Conservation (phyloP, 2,329 filamentous ascomycete species). For the Cylindrodendrum hubeiense region DNA sequence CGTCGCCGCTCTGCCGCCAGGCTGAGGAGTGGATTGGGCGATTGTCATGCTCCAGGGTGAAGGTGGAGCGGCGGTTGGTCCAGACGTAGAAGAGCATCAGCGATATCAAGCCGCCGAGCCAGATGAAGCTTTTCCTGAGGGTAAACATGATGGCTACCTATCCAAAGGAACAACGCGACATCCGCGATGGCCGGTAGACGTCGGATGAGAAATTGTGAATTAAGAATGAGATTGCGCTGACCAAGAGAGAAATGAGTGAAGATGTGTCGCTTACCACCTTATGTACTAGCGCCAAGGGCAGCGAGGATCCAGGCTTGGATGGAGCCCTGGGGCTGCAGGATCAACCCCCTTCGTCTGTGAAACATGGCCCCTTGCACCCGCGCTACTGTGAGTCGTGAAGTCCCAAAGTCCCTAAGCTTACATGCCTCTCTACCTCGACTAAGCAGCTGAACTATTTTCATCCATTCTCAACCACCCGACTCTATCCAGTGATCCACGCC, state of each 20-base stretch:
- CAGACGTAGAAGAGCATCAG: constrained; percentile 39
- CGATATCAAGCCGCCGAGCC: constrained; percentile 35
- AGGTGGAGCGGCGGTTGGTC: constrained; percentile 30
- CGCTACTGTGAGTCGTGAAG: too few relatives aligned
- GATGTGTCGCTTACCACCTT: not conserved
- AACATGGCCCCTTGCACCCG: too few relatives aligned
- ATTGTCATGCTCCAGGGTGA: constrained; percentile 32
- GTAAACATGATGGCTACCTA: constrained; percentile 36
- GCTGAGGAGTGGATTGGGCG: constrained; percentile 37
- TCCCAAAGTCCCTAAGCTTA: too few relatives aligned
- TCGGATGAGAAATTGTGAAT: not conserved
- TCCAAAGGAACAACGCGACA: not conserved
- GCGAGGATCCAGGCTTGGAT: too few relatives aligned
- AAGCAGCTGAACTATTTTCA: too few relatives aligned
- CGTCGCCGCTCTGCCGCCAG: constrained; percentile 41
- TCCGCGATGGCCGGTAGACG: not conserved
- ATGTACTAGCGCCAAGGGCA: too few relatives aligned
- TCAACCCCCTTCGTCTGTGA: too few relatives aligned
- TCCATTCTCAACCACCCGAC: too few relatives aligned
- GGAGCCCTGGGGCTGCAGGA: too few relatives aligned
- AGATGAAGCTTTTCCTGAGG: constrained; percentile 37
- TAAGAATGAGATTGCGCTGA: not conserved
- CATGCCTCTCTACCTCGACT: too few relatives aligned
- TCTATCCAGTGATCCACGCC: too few relatives aligned
- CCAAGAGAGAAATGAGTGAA: not conserved